Conservation (phyloP, 306 rosid genomes). For the Cercis canadensis region DNA sequence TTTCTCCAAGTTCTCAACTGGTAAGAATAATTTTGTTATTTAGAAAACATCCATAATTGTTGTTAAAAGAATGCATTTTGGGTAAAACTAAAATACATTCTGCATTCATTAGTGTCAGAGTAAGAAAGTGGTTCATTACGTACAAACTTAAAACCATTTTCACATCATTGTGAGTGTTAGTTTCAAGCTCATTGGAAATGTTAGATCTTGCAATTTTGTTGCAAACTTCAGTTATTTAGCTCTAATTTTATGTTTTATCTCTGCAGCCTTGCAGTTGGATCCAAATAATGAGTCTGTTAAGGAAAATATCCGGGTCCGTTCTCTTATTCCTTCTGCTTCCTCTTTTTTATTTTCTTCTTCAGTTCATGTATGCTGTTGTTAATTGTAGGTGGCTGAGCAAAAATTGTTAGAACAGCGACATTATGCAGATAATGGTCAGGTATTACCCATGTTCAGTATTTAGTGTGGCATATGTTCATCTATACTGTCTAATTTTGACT, state of each 20-base stretch:
- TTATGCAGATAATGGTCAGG: constrained; percentile 58
- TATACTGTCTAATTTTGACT: not conserved
- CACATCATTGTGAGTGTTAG: constrained; percentile 1
- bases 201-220: not conserved
- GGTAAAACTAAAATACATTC: not conserved
- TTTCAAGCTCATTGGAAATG: constrained; percentile 30
- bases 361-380: constrained; percentile 30
- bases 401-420: constrained; percentile 65
- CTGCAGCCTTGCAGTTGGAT: constrained; percentile 86
- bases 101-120: constrained; percentile 8
- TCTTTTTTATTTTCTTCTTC: constrained; percentile 26
- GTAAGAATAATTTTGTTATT: constrained; percentile 2
- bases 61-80: constrained; percentile 31
- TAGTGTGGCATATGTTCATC: not conserved
- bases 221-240: constrained; percentile 16
- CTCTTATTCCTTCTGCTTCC: constrained; percentile 26
- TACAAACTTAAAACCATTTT: not conserved
- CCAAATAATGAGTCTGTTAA: constrained; percentile 79
- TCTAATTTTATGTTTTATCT: constrained; percentile 34
- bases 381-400: constrained; percentile 68
- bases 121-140: not conserved
- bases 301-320: constrained; percentile 84
- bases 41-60: constrained; percentile 7
- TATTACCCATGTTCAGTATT: constrained; percentile 35
- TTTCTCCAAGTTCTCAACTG: constrained; percentile 15